These are phyloP conservation scores for Fusarium sp. DNA, from an alignment of 2,329 filamentous ascomycete species.

Conservation along the genomic window DNA sequence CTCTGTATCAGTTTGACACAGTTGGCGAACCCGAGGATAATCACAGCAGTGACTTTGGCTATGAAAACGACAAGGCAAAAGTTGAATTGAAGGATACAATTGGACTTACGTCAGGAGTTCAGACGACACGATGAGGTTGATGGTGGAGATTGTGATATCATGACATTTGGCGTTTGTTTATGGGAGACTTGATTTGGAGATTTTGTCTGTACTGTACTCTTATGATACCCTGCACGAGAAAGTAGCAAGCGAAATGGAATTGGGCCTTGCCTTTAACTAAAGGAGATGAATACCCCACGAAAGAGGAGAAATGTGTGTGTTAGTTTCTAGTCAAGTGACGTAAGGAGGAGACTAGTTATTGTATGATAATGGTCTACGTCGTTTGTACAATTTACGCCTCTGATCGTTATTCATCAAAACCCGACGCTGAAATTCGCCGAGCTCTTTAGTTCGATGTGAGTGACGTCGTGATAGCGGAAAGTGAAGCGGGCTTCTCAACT, in stretches of 20 bases:
- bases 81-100: constrained; percentile 52
- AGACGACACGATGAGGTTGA: constrained; percentile 17
- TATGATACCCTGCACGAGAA: constrained; percentile 42
- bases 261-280: constrained; percentile 17
- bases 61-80: constrained; percentile 52
- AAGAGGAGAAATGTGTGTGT: background rate
- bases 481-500: constrained; percentile 1
- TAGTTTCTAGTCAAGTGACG: constrained; percentile 13
- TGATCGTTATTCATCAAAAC: constrained; percentile 10
- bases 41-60: constrained; percentile 44
- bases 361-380: background rate
- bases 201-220: constrained; percentile 20
- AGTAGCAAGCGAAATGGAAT: constrained; percentile 34
- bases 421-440: constrained; percentile 1
- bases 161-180: constrained; percentile 22
- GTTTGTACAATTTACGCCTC: constrained; percentile 2
- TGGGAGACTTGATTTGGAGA: constrained; percentile 20
- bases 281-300: constrained; percentile 10
- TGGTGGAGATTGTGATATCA: constrained; percentile 5
- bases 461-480: constrained; percentile 26
- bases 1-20: constrained; percentile 54
- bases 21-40: constrained; percentile 47
- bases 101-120: constrained; percentile 43
- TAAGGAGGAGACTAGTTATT: constrained; percentile 12
- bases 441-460: background rate